These are phyloP conservation scores for Fusarium phyllophilum DNA, from an alignment of 2,329 filamentous ascomycete species.

Conservation along the genomic window DNA sequence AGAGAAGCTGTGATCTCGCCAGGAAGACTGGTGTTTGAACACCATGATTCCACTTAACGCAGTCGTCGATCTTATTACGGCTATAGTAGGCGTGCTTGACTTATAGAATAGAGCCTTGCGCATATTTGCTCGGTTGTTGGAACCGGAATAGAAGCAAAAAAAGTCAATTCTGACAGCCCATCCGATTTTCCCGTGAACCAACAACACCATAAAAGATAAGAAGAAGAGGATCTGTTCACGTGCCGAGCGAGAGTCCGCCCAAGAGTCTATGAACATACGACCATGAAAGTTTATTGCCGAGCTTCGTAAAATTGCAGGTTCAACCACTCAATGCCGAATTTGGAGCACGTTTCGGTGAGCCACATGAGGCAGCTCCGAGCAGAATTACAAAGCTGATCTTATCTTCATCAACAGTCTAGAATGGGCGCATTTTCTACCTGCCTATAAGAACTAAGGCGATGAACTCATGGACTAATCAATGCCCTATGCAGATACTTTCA, in stretches of 20 bases:
- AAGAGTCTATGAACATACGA: background rate
- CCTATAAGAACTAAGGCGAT: background rate
- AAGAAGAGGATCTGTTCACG: background rate
- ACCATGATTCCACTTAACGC: background rate
- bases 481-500: background rate
- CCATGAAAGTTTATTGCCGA: background rate
- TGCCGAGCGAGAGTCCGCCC: background rate
- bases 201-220: background rate
- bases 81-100: background rate
- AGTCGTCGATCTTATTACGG: background rate
- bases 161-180: background rate
- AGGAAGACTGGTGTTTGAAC: background rate
- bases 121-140: background rate
- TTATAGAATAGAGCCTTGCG: background rate
- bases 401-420: background rate
- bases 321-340: background rate
- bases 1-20: background rate
- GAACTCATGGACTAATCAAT: background rate
- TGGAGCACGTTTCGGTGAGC: background rate
- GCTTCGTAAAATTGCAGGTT: background rate
- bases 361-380: background rate
- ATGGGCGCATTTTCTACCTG: background rate
- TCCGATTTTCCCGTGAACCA: background rate
- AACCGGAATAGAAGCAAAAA: background rate
- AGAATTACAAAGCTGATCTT: background rate